Base-by-base conservation (phyloP, 495 filamentous ascomycete species). In the Xylaria scruposa region DNA sequence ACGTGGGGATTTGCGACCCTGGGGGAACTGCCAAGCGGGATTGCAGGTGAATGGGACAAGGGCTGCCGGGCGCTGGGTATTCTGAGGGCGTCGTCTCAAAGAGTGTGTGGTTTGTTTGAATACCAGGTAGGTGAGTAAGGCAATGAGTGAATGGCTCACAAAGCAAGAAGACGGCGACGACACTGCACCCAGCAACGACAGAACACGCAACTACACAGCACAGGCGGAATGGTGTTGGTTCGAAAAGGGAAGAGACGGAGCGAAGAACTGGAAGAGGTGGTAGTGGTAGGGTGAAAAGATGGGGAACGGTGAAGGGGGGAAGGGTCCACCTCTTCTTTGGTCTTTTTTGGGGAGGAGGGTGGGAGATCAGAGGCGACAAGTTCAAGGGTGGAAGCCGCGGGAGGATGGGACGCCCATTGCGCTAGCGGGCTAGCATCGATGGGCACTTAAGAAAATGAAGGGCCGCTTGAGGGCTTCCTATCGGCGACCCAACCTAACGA, bases 1-100 rank as follows among this genome's bases (percentile, higher is more conserved):
- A 79, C 72, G 74, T 74, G 77, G 77, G 77, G 75, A 79, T 76
- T 76, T 54, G 53, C 29, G 75, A 67, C 77, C 73, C 72, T 69
- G 29, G 77, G 74, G 67, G n/a, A 51, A 38, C 38, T 40, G 24
- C 69, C 69, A 65, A n/a, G 42, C 26, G n/a, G 19, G 46, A 71
- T 60, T 60, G 62, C 42, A 71, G 60, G 61, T 51, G 61, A 59
- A 58, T 19, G 1, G 53, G 53, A 59, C 53, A 59, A 54, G 59
- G 61, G 46, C 40, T 19, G 44, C 47, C 15, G 40, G 40, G 58
- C 42, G 29, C 56, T 36, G 68, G 60, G 60, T 24, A 26, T 33
- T 49, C 29, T 38, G 21, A 56, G 3, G 38, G 17, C n/a, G 68
- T 44, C 12, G 60, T 17, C 44, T 21, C n/a, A 60, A 36, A 40